Evolutionary conservation across 1,284 basidiomycete genomes (phyloP), one percentile per base, ranked within the genome.

Genomic region (Agroathelia rolfsii): DNA sequence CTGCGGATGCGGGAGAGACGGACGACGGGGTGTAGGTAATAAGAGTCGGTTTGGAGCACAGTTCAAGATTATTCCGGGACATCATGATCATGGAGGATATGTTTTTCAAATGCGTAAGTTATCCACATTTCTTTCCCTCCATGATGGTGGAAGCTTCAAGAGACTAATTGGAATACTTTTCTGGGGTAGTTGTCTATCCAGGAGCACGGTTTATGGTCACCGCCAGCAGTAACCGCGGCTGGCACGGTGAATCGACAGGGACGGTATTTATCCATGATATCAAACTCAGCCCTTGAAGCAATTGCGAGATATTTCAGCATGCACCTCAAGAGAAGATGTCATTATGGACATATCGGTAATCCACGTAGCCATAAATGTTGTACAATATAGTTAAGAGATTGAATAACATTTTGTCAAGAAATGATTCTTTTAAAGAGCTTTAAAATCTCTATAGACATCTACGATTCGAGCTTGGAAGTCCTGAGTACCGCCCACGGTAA

Each of bases 41-140:
- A n/a, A n/a, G n/a, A n/a, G n/a, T n/a, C n/a, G 66, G 51, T 70
- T 72, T 43, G 72, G 77, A 6, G 77, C 80, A 12, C 83, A 83
- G 42, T 96, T 96, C 68, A 90, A 90, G 57, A 95, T 97, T 41
- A 87, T 98, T 23, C 85, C 92, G 4, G 94, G 94, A 0, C 93
- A 97, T 58, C 89, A n/a, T n/a, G n/a, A n/a, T n/a, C n/a, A 96
- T 57, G 92, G 93, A 18, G 93, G 90, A 2, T 85, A 80, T 39
- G 73, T 96, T 11, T 94, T 89, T 4, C 81, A 85, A 45, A 85
- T 95, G 73, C 55, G 89, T 93, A 56, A 51, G 81, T 56, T 34
- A n/a, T 6, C 4, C 33, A n/a, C 20, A 25, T 32, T 32, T 13
- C 31, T 41, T 41, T 23, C 22, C 25, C 43, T 23, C 37, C 19